phyloP scores from a whole-genome alignment of 176 grass and related monocot genomes.

The Ananas comosus region DNA sequence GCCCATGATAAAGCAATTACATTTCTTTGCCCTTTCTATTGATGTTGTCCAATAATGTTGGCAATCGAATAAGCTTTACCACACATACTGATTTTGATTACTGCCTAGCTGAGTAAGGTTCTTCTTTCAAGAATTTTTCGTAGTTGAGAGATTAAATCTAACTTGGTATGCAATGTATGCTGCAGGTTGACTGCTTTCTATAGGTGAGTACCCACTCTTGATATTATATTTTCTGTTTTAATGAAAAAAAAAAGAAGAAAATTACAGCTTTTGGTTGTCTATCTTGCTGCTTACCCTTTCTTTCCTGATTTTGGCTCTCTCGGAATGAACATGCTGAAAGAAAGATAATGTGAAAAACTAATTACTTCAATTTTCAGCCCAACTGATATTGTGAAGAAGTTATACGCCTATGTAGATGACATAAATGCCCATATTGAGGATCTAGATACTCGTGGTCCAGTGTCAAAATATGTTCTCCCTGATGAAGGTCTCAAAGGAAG shows the following conservation, averaged over 20 bases:
- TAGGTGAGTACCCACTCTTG: constrained; percentile 37
- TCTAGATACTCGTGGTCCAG: constrained; percentile 64
- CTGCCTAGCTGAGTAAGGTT: too few relatives aligned
- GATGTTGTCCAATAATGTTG: too few relatives aligned
- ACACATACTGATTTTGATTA: too few relatives aligned
- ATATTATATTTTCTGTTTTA: constrained; percentile 6
- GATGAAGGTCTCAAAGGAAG: constrained; percentile 86
- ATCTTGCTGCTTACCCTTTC: neutral
- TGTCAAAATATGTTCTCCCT: constrained; percentile 93
- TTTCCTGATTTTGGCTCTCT: neutral
- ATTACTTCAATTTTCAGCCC: constrained; percentile 43
- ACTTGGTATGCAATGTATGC: constrained; percentile 11
- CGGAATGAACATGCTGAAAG: too few relatives aligned
- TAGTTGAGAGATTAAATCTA: neutral
- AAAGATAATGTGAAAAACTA: neutral
- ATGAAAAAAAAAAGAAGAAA: too few relatives aligned
- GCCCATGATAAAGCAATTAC: too few relatives aligned
- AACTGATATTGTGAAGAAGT: constrained; percentile 45
- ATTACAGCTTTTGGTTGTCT: constrained; percentile 4
- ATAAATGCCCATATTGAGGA: constrained; percentile 67
- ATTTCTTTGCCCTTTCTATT: too few relatives aligned
- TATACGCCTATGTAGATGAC: constrained; percentile 60
- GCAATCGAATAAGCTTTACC: too few relatives aligned
- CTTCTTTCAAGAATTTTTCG: too few relatives aligned
- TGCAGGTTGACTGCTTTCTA: constrained; percentile 98